Conservation (phyloP, 2,329 filamentous ascomycete genomes). For the Fusarium albidum region DNA sequence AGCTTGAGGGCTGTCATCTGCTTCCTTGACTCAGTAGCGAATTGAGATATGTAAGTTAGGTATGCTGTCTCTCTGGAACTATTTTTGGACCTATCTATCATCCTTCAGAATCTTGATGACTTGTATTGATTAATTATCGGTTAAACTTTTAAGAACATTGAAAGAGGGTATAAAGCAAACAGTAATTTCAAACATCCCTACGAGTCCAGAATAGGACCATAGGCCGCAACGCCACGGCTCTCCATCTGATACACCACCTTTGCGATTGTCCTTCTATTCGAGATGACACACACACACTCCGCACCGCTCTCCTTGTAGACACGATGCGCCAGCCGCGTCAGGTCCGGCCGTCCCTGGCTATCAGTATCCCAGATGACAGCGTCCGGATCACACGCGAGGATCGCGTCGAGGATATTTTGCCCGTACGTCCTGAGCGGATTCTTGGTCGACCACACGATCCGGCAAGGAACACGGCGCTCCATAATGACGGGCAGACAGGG, state of each 20-base stretch:
- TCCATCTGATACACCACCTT: slow-evolving; percentile 71
- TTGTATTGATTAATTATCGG: too few relatives aligned
- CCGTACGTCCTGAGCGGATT: slow-evolving; percentile 28
- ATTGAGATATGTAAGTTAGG: too few relatives aligned
- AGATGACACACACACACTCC: slow-evolving; percentile 74
- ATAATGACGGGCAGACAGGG: slow-evolving; percentile 30
- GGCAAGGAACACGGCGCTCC: slow-evolving; percentile 29
- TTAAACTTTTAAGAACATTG: too few relatives aligned
- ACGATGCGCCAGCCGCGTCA: slow-evolving; percentile 52
- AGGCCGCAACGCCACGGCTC: slow-evolving; percentile 67
- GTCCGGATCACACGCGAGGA: slow-evolving; percentile 19
- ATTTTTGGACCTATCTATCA: too few relatives aligned
- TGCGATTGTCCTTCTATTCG: slow-evolving; percentile 67
- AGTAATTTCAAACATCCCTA: too few relatives aligned
- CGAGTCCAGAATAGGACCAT: slow-evolving; percentile 72
- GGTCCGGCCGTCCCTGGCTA: slow-evolving; percentile 60
- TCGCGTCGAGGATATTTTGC: slow-evolving; percentile 19
- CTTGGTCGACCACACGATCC: slow-evolving; percentile 31
- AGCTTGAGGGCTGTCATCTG: slow-evolving; percentile 26
- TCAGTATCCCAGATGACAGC: slow-evolving; percentile 62
- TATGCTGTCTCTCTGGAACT: too few relatives aligned
- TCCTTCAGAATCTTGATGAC: too few relatives aligned
- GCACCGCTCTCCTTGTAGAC: slow-evolving; percentile 59
- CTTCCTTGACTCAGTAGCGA: slow-evolving; percentile 18
- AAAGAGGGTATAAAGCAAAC: too few relatives aligned